These are phyloP conservation scores for Hypomontagnella monticulosa DNA, from an alignment of 495 filamentous ascomycete species.

Conservation along the genomic window DNA sequence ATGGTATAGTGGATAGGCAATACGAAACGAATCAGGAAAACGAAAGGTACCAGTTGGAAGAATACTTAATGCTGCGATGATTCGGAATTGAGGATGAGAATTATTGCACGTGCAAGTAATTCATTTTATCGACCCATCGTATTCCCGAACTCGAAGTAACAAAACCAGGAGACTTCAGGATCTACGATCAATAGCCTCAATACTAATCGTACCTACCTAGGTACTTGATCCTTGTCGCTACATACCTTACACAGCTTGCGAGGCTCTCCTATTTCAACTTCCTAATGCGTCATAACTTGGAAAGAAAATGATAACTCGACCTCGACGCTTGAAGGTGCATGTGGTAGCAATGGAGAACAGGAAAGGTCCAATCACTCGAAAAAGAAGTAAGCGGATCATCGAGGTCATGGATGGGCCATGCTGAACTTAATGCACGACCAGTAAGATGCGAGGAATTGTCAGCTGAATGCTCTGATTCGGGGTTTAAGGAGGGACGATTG, in stretches of 20 bases:
- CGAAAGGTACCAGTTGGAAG: not conserved
- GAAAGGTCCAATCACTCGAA: conserved; percentile 4
- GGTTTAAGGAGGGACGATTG: not conserved
- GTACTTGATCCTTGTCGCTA: not conserved
- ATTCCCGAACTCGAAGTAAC: not conserved
- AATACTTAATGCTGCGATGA: not conserved
- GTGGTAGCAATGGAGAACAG: not conserved
- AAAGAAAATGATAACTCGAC: not conserved
- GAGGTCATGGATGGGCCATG: conserved; percentile 4
- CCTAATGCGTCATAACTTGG: conserved; percentile 5
- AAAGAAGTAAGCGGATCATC: conserved; percentile 9
- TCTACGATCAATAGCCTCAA: not conserved
- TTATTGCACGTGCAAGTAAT: conserved; percentile 6
- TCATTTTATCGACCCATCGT: conserved; percentile 11
- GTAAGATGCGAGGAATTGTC: conserved; percentile 18
- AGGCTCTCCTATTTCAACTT: conserved; percentile 8
- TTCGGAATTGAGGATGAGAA: not conserved
- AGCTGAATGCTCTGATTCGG: conserved; percentile 11
- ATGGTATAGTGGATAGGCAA: conserved; percentile 10
- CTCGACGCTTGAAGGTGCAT: not conserved
- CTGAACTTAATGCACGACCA: conserved; percentile 3
- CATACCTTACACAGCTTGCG: not conserved
- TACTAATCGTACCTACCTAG: conserved; percentile 2
- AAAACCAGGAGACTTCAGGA: not conserved
- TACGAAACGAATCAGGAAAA: not conserved